These are phyloP conservation scores for Saccharomycopsis synnaedendra DNA, from an alignment of 805 yeast species.

Conservation along the genomic window DNA sequence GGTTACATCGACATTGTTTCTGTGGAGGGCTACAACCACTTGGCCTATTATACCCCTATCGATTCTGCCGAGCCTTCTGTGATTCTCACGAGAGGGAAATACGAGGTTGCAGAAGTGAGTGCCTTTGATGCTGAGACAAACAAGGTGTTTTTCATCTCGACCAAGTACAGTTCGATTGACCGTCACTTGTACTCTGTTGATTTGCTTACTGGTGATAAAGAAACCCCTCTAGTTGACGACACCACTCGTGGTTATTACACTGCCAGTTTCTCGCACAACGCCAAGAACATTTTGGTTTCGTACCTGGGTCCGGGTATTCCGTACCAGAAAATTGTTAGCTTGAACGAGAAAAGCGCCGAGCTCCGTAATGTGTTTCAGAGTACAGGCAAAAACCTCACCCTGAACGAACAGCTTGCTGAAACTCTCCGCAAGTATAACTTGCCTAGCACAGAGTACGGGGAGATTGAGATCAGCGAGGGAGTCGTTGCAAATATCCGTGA, in stretches of 20 bases:
- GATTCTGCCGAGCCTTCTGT: slow-evolving; percentile 36
- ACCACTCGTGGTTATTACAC: slow-evolving; percentile 51
- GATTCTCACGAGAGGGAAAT: slow-evolving; percentile 61
- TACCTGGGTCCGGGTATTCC: slow-evolving; percentile 78
- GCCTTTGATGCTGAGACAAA: slow-evolving; percentile 43
- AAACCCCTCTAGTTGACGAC: slow-evolving; percentile 36
- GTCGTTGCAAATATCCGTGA: slow-evolving; percentile 57
- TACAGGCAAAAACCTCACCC: slow-evolving; percentile 29
- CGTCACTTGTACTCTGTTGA: slow-evolving; percentile 70
- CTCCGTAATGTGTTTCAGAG: slow-evolving; percentile 23
- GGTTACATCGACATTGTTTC: slow-evolving; percentile 79
- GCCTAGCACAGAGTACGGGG: slow-evolving; percentile 46
- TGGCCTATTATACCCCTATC: slow-evolving; percentile 77
- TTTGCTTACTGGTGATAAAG: slow-evolving; percentile 33
- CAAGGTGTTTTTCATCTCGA: slow-evolving; percentile 52
- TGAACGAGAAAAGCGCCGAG: slow-evolving; percentile 26
- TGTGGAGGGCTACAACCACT: slow-evolving; percentile 53
- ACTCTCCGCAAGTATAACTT: slow-evolving; percentile 35
- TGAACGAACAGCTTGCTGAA: slow-evolving; percentile 32
- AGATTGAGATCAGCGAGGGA: slow-evolving; percentile 36
- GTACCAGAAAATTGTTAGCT: slow-evolving; percentile 56
- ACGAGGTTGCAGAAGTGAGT: slow-evolving; percentile 79
- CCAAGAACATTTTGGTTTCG: slow-evolving; percentile 57
- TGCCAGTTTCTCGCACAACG: slow-evolving; percentile 71
- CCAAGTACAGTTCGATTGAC: slow-evolving; percentile 70